Evolutionary conservation across 2,329 filamentous ascomycete genomes (phyloP).

Genomic region (Epichloe hybrida): DNA sequence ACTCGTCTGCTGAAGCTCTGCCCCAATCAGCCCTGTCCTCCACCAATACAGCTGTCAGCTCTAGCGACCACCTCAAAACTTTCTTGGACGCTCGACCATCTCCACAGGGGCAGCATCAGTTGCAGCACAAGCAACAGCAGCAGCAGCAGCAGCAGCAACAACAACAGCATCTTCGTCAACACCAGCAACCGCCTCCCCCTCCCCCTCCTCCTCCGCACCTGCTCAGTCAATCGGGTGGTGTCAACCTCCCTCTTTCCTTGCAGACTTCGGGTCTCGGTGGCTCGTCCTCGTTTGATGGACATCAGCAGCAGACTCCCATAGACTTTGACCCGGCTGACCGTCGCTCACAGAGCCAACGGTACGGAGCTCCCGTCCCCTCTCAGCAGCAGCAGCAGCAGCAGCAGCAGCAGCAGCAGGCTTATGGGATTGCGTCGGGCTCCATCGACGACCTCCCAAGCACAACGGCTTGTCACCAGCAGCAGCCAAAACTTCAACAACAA

Average conservation of each 20-base stretch:
- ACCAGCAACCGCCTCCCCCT: conserved; percentile 15
- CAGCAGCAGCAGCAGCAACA: conserved; percentile 13
- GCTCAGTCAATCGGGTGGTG: conserved; percentile 17
- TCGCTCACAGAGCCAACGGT: conserved; percentile 40
- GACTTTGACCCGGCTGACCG: conserved; percentile 30
- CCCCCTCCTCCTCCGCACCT: conserved; percentile 17
- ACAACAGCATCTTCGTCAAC: conserved; percentile 13
- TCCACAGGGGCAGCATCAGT: conserved; percentile 11
- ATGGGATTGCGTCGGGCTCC: conserved; percentile 9
- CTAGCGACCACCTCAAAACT: conserved; percentile 28
- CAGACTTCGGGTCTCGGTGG: conserved; percentile 16
- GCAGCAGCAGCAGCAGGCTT: no score
- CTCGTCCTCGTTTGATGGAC: conserved; percentile 19
- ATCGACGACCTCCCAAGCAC: conserved; percentile 13
- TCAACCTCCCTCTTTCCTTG: conserved; percentile 17
- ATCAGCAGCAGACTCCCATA: conserved; percentile 18
- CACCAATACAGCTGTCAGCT: conserved; percentile 27
- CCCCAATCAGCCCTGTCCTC: conserved; percentile 35
- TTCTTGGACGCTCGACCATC: conserved; percentile 21
- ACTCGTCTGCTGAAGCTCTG: conserved; percentile 18
- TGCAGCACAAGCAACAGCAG: conserved; percentile 12
- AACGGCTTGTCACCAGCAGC: conserved; percentile 11
- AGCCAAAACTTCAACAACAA: conserved; percentile 22
- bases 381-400: no score
- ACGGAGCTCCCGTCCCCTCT: conserved; percentile 16